These are phyloP conservation scores for Cutaneotrichosporon mucoides DNA, from an alignment of 1,284 basidiomycete species.

Conservation along the genomic window DNA sequence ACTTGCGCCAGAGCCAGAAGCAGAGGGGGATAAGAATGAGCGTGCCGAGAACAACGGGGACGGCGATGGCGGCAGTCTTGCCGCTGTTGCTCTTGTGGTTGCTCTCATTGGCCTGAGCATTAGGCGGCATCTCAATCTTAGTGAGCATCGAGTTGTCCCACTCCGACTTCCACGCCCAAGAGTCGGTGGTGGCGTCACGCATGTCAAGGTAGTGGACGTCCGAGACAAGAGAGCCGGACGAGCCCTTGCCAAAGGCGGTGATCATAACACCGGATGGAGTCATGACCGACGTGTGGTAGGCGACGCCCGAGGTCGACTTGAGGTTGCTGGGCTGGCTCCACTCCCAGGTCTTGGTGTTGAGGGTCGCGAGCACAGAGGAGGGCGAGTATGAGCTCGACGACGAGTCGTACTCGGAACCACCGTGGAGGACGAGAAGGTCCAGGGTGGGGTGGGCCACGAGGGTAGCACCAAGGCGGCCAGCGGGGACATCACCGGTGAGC, in stretches of 20 bases:
- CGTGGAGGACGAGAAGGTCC: slow-evolving; percentile 42
- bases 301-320: slow-evolving; percentile 36
- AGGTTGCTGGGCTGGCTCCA: slow-evolving; percentile 45
- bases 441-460: slow-evolving; percentile 44
- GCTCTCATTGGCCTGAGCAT: slow-evolving; percentile 5
- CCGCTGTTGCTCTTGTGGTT: slow-evolving; percentile 20
- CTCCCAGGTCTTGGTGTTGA: slow-evolving; percentile 44
- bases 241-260: slow-evolving; percentile 42
- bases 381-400: slow-evolving; percentile 25
- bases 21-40: slow-evolving; percentile 34
- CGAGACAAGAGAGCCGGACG: slow-evolving; percentile 27
- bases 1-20: slow-evolving; percentile 40
- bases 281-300: slow-evolving; percentile 47
- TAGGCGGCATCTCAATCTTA: slow-evolving; percentile 12
- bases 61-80: slow-evolving; percentile 34
- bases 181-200: slow-evolving; percentile 28
- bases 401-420: slow-evolving; percentile 30
- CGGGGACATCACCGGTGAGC: slow-evolving; percentile 39
- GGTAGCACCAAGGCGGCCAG: slow-evolving; percentile 42
- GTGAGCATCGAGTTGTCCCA: slow-evolving; percentile 41
- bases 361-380: slow-evolving; percentile 33
- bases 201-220: slow-evolving; percentile 46
- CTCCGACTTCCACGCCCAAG: slow-evolving; percentile 43
- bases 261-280: slow-evolving; percentile 49
- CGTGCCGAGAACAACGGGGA: slow-evolving; percentile 37